Evolutionary conservation across 371 early-diverging fungal genomes (phyloP).

Genomic region (Haplosporangium sp.): DNA sequence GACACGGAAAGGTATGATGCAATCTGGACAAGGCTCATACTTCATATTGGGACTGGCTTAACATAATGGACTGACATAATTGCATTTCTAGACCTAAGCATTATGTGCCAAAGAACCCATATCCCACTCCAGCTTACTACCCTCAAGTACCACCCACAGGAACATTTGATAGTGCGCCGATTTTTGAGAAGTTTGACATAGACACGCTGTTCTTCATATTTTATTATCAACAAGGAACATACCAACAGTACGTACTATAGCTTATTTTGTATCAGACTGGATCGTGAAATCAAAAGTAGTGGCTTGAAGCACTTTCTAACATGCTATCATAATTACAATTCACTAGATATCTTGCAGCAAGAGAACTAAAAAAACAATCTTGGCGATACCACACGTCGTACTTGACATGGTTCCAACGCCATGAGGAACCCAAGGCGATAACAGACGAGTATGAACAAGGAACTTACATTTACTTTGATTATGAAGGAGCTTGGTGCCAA

Average conservation of each 20-base stretch:
- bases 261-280: background rate
- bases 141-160: slow-evolving; percentile 84
- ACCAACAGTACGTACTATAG: slow-evolving; percentile 86
- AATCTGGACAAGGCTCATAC: background rate
- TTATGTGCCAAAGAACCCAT: slow-evolving; percentile 82
- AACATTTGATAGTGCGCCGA: slow-evolving; percentile 82
- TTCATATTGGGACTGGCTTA: background rate
- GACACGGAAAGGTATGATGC: slow-evolving; percentile 77
- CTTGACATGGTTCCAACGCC: slow-evolving; percentile 99
- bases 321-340: background rate
- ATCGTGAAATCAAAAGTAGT: no score
- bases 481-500: slow-evolving; percentile 98
- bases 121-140: slow-evolving; percentile 87
- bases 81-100: slow-evolving; percentile 63
- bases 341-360: slow-evolving; percentile 91
- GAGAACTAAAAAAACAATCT: slow-evolving; percentile 95
- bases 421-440: slow-evolving; percentile 96
- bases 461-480: slow-evolving; percentile 99
- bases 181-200: slow-evolving; percentile 93
- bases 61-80: background rate
- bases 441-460: slow-evolving; percentile 99
- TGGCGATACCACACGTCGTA: slow-evolving; percentile 99
- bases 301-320: no score
- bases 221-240: slow-evolving; percentile 97
- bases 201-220: slow-evolving; percentile 99